Conservation (phyloP, 129 eudicot species). For the Arctium minus region DNA sequence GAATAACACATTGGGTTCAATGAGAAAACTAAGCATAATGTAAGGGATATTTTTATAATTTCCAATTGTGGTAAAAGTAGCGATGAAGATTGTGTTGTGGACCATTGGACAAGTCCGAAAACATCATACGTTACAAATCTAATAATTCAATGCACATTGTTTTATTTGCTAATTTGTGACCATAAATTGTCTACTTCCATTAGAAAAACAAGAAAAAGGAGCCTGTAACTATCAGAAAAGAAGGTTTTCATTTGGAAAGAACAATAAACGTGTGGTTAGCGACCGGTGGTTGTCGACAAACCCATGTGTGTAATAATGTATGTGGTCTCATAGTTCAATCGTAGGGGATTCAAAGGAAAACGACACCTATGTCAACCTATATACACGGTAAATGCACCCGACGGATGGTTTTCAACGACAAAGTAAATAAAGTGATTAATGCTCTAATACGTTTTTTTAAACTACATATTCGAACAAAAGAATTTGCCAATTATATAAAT, state of each 20-base stretch:
- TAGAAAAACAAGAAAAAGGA: neutral
- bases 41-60: neutral
- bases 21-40: too few relatives aligned
- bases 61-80: neutral
- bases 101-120: neutral
- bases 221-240: neutral
- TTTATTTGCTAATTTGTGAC: neutral
- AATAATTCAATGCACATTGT: neutral
- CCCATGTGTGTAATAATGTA: neutral
- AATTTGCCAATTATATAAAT: neutral
- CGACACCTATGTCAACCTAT: neutral
- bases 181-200: neutral
- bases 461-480: too few relatives aligned
- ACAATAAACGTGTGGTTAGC: neutral
- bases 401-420: neutral
- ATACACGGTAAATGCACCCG: neutral
- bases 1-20: too few relatives aligned
- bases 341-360: neutral
- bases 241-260: neutral
- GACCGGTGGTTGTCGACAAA: neutral
- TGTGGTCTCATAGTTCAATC: neutral
- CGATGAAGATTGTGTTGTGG: neutral
- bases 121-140: neutral
- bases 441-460: too few relatives aligned
- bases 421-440: too few relatives aligned